Conservation (phyloP, 345 rosid genomes). For the Rhodamnia argentea region DNA sequence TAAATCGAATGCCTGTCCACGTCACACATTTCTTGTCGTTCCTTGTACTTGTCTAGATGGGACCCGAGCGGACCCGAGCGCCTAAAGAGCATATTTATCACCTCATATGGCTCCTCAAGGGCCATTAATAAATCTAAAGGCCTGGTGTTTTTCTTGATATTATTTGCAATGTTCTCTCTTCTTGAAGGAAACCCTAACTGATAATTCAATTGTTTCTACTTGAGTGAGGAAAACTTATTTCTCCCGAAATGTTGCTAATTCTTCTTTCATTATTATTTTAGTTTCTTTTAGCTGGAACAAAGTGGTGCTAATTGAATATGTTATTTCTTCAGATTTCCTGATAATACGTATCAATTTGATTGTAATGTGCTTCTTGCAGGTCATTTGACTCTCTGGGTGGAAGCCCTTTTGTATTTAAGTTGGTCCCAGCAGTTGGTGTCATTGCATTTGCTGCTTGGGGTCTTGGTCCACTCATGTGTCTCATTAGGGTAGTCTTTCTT, state of each 20-base stretch:
- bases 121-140: background rate
- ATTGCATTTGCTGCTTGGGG: conserved; percentile 81
- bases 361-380: conserved; percentile 18
- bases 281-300: background rate
- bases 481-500: conserved; percentile 38
- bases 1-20: background rate
- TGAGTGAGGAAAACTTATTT: background rate
- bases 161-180: background rate
- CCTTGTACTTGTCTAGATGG: background rate
- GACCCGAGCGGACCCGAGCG: background rate
- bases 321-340: background rate
- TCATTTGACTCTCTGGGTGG: conserved; percentile 42
- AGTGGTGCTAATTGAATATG: background rate
- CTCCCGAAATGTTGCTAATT: background rate
- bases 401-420: conserved; percentile 37
- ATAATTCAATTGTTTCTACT: background rate
- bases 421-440: conserved; percentile 65
- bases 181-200: background rate
- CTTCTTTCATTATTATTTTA: background rate
- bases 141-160: background rate
- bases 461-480: conserved; percentile 58
- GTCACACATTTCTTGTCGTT: background rate
- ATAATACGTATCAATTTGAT: background rate
- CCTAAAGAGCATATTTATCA: background rate
- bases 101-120: background rate